These are phyloP conservation scores for Zopfochytrium polystomum DNA, from an alignment of 371 early-diverging fungal species.

Conservation along the genomic window DNA sequence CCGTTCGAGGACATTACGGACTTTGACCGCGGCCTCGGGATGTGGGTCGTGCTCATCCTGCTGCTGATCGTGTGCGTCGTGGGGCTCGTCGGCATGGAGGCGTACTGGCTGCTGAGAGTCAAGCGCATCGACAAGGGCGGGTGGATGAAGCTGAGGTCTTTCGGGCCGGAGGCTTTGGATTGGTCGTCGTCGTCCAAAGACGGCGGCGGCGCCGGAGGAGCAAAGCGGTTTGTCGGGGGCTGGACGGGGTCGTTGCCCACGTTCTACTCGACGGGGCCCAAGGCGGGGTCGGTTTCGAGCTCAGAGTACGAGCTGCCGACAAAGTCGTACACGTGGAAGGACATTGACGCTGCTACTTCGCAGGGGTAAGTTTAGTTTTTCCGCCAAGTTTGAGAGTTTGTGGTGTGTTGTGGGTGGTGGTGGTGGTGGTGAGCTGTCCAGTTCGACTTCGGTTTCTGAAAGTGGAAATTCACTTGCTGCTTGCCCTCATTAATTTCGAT, in stretches of 20 bases:
- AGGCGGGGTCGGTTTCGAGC: too few relatives aligned
- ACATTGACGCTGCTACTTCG: too few relatives aligned
- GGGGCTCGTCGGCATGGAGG: conserved; percentile 17
- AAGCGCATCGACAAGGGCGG: not conserved
- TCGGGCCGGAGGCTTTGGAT: not conserved
- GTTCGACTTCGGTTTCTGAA: not conserved
- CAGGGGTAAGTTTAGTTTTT: too few relatives aligned
- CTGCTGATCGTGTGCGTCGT: conserved; percentile 35
- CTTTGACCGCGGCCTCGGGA: not conserved
- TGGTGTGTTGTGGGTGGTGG: not conserved
- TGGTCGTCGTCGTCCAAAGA: not conserved
- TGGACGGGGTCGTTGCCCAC: too few relatives aligned
- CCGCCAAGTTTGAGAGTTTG: not conserved
- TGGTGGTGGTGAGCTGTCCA: not conserved
- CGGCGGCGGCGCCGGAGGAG: too few relatives aligned
- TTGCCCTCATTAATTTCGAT: conserved; percentile 25
- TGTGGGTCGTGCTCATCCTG: conserved; percentile 9
- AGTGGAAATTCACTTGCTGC: not conserved
- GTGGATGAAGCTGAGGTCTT: not conserved
- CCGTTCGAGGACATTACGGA: conserved; percentile 24
- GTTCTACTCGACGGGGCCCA: too few relatives aligned
- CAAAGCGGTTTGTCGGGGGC: too few relatives aligned
- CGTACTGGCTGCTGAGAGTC: conserved; percentile 14
- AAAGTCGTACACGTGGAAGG: too few relatives aligned
- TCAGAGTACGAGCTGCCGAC: too few relatives aligned